A percentile compares a stretch with the other conserved stretches of the same genome.
Evolutionary conservation across 2,329 filamentous ascomycete species (phyloP).

Genomic region (Colletotrichum tropicicola): DNA sequence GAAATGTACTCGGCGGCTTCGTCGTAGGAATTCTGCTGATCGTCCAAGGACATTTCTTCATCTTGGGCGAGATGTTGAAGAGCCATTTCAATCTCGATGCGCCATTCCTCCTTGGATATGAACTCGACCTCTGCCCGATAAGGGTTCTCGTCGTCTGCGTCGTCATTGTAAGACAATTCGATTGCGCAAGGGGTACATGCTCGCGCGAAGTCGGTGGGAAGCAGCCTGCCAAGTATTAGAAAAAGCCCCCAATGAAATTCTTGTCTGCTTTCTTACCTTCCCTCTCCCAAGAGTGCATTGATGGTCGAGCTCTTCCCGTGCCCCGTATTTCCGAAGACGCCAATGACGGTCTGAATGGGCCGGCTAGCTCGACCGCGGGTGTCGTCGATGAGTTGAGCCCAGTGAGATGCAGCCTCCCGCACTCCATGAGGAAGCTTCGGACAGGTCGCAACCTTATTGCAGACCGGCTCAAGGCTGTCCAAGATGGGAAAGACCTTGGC

Average conservation of each 20-base stretch:
- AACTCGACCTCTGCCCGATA: constrained; percentile 69
- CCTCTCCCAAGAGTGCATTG: constrained; percentile 1
- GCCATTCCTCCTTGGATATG: constrained; percentile 60
- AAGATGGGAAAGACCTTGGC: not conserved
- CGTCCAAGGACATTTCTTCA: constrained; percentile 43
- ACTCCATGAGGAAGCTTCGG: not conserved
- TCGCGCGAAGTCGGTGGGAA: constrained; percentile 59
- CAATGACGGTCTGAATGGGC: not conserved
- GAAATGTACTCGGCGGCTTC: constrained; percentile 50
- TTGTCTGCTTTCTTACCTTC: not conserved
- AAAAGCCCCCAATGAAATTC: too few relatives aligned
- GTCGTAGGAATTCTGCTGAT: not conserved
- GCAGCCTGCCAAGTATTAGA: constrained; percentile 39
- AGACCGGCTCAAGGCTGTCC: not conserved
- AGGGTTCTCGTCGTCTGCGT: constrained; percentile 38
- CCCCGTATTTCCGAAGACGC: constrained; percentile 8
- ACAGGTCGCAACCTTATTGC: not conserved
- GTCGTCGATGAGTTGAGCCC: not conserved
- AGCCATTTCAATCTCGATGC: constrained; percentile 57
- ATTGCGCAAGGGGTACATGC: constrained; percentile 71
- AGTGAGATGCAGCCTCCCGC: not conserved
- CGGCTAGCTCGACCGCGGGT: not conserved
- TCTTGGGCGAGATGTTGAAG: constrained; percentile 50
- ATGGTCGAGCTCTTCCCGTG: constrained; percentile 11
- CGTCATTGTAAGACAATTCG: constrained; percentile 67